Evolutionary conservation across 2,329 filamentous ascomycete species (phyloP).

Genomic region (Clarireedia homoeocarpa): DNA sequence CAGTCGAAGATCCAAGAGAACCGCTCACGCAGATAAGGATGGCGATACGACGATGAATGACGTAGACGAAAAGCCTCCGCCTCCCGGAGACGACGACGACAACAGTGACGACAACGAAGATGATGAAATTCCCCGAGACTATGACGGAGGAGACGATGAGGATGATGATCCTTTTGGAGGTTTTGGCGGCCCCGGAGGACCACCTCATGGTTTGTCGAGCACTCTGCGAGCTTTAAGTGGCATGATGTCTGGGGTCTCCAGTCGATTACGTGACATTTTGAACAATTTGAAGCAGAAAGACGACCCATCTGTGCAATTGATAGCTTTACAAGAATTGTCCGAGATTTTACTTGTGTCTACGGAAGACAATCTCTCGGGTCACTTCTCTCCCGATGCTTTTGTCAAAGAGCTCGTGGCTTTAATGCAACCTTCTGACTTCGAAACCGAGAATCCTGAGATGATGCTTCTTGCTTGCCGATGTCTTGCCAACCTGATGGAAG

Average conservation of each 20-base stretch:
- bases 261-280: constrained; percentile 70
- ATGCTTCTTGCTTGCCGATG: constrained; percentile 96
- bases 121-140: constrained; percentile 47
- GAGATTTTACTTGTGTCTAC: constrained; percentile 91
- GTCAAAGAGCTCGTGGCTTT: constrained; percentile 88
- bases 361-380: constrained; percentile 90
- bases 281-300: constrained; percentile 73
- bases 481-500: constrained; percentile 96
- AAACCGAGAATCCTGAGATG: constrained; percentile 91
- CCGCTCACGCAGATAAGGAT: constrained; percentile 50
- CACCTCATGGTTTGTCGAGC: constrained; percentile 61
- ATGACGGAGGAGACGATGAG: constrained; percentile 46
- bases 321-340: constrained; percentile 86
- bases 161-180: constrained; percentile 54
- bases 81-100: constrained; percentile 37
- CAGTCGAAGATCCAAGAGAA: constrained; percentile 41
- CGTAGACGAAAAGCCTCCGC: constrained; percentile 20
- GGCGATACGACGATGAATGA: constrained; percentile 61
- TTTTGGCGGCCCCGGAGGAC: constrained; percentile 59
- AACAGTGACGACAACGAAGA: constrained; percentile 48
- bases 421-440: constrained; percentile 86
- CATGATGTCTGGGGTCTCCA: constrained; percentile 81
- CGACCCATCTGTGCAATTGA: constrained; percentile 78
- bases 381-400: constrained; percentile 89
- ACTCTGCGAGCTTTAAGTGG: constrained; percentile 82